These are phyloP conservation scores for Cymbopogon flexuosus DNA, from an alignment of 202 grass and related monocot genomes.

Conservation along the genomic window DNA sequence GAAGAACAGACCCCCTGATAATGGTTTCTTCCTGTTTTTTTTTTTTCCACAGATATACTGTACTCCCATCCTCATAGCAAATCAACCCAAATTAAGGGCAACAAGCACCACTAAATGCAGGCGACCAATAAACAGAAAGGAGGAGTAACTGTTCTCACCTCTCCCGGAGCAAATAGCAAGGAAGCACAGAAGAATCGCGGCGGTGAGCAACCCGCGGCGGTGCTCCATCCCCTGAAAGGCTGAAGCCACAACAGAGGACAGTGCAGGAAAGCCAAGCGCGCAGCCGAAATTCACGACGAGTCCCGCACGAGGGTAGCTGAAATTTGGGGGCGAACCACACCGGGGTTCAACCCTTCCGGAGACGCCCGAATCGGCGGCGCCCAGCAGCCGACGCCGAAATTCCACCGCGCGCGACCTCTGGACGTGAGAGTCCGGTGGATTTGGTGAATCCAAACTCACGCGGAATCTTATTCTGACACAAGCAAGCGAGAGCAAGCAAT, in stretches of 20 bases:
- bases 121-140: not conserved
- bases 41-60: not conserved
- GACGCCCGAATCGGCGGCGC: not conserved
- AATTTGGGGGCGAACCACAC: not conserved
- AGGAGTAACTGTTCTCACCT: slow-evolving; percentile 23
- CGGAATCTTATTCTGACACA: slow-evolving; percentile 10
- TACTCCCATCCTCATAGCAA: not conserved
- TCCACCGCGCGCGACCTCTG: not conserved
- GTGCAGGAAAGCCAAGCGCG: not conserved
- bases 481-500: not conserved
- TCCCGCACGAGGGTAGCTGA: not conserved
- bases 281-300: not conserved
- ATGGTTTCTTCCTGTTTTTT: too few species aligned
- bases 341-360: not conserved
- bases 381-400: not conserved
- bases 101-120: not conserved
- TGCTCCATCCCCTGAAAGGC: slow-evolving; percentile 36
- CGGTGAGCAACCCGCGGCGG: slow-evolving; percentile 36
- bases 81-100: not conserved
- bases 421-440: not conserved
- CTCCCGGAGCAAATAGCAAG: slow-evolving; percentile 47
- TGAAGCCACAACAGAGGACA: not conserved
- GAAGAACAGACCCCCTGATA: not conserved
- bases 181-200: slow-evolving; percentile 41
- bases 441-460: slow-evolving; percentile 5